These are phyloP conservation scores for Podospora bellae-mahoneyi DNA, from an alignment of 495 filamentous ascomycete species.

Conservation along the genomic window DNA sequence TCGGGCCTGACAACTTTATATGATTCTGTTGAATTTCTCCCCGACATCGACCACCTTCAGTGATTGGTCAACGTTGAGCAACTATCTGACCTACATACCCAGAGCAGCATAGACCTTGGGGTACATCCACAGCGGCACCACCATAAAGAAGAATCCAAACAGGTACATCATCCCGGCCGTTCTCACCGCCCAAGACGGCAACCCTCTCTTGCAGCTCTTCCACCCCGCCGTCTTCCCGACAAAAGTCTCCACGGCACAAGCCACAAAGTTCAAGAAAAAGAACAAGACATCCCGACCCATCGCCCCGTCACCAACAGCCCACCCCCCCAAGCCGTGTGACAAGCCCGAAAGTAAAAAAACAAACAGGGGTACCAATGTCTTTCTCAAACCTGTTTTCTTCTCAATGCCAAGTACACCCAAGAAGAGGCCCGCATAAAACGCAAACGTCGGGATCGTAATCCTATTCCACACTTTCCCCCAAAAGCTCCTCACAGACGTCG, in stretches of 20 bases:
- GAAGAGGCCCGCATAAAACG: neutral
- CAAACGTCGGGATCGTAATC: neutral
- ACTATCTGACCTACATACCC: neutral
- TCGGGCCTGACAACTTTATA: neutral
- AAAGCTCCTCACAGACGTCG: neutral
- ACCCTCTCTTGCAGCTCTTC: neutral
- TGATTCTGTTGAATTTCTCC: neutral
- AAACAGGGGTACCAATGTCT: neutral
- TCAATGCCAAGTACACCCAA: neutral
- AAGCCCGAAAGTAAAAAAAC: neutral
- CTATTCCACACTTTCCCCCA: neutral
- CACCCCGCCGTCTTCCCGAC: neutral
- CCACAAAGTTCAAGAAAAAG: neutral
- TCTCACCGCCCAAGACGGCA: neutral
- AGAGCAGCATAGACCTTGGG: neutral
- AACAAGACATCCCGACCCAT: neutral
- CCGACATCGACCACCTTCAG: neutral
- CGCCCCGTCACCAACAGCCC: neutral
- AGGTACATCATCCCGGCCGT: neutral
- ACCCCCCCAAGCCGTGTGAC: neutral
- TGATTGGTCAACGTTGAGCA: neutral
- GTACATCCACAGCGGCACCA: neutral
- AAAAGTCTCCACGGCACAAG: neutral
- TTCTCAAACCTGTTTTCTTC: neutral
- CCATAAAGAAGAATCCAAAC: conserved; percentile 1